Evolutionary conservation across 371 early-diverging fungal genomes (phyloP), one percentile per base, ranked within the genome.

Genomic region (Funneliformis caledonium): DNA sequence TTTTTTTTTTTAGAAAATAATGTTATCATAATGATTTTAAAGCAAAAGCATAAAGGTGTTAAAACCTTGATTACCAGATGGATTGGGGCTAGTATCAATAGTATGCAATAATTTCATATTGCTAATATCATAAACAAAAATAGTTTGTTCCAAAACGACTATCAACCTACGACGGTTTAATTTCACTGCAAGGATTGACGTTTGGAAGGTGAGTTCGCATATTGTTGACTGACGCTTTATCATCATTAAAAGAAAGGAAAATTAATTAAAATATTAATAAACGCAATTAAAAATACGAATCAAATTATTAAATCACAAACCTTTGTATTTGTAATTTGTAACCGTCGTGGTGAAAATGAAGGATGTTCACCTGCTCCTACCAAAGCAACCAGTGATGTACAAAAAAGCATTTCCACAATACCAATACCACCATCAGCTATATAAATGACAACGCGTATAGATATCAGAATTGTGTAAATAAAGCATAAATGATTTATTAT

Each of bases 41-140:
- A 37, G 14, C 37, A 5, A 19, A 67, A 67, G 42, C 16, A 37
- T 31, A 67, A 16, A 12, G 6, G 37, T 67, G 50, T n/a, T 42
- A 70, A 48, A n/a, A 26, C 26, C 59, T 43, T 16, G 45, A 78
- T 76, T 89, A 95, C 96, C 95, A 82, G 91, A 84, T 6, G 96
- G 96, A 82, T 97, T 97, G 2, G 95, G 95, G 69, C 91, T 93
- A 7, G 97, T 98, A 56, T 98, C 97, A 81, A 98, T 96, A 0
- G 96, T 96, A 83, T 97, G 96, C 62, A 97, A 87, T 5, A 97
- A 88, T 84, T 96, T 96, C 98, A 98, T 98, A 86, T 97, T 98
- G 85, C 93, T 91, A 62, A 97, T 96, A 84, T 98, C 98, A 86
- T 96, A 94, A n/a, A 96, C 86, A 81, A 91, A 94, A 60, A 97